Conservation (phyloP, 176 grass and related monocot species). For the Canna indica region DNA sequence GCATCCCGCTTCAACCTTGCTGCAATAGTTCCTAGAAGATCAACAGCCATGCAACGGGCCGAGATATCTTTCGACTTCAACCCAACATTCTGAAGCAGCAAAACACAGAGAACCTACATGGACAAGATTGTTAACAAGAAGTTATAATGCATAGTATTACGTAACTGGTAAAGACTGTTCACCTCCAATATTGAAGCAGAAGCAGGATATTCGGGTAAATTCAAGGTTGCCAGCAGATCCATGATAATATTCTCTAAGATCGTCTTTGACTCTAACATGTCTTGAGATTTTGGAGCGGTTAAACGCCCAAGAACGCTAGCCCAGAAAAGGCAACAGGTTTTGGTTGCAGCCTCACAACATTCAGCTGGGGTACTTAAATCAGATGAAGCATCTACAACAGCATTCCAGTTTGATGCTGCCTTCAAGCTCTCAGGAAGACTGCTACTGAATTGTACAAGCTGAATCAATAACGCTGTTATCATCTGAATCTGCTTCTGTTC, state of each 20-base stretch:
- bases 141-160: constrained; percentile 1
- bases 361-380: constrained; percentile 61
- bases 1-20: constrained; percentile 87
- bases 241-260: constrained; percentile 94
- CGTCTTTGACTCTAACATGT: constrained; percentile 69
- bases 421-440: constrained; percentile 74
- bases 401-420: constrained; percentile 64
- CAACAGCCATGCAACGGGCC: constrained; percentile 96
- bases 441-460: constrained; percentile 91
- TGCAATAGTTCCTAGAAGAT: constrained; percentile 88
- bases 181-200: constrained; percentile 95
- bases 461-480: constrained; percentile 92
- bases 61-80: constrained; percentile 85
- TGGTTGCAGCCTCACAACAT: constrained; percentile 72
- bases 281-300: constrained; percentile 77
- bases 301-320: constrained; percentile 79
- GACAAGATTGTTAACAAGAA: constrained; percentile 10
- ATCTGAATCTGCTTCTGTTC: constrained; percentile 98
- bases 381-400: constrained; percentile 53
- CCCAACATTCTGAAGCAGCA: constrained; percentile 94
- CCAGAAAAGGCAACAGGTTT: constrained; percentile 77
- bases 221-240: constrained; percentile 75
- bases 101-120: constrained; percentile 87
- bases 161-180: constrained; percentile 25
- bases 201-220: constrained; percentile 95